These are phyloP conservation scores for Decorospora gaudefroyi DNA, from an alignment of 2,329 filamentous ascomycete genomes.

Conservation along the genomic window DNA sequence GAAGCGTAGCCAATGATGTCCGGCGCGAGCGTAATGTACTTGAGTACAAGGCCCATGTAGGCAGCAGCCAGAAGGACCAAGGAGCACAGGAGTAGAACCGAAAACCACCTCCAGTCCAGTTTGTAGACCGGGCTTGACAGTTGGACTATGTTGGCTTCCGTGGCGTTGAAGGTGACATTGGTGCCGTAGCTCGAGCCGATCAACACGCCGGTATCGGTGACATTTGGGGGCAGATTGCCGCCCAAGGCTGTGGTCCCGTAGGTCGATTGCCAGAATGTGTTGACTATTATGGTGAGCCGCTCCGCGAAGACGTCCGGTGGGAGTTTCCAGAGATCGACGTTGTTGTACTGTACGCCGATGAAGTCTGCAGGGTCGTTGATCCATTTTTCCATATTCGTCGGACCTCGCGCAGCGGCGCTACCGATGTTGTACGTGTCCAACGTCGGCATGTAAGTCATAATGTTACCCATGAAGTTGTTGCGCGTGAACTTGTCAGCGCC, in stretches of 20 bases:
- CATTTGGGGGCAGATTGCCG: slow-evolving; percentile 27
- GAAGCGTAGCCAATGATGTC: slow-evolving; percentile 30
- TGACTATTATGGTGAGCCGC: slow-evolving; percentile 33
- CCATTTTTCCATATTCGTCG: slow-evolving; percentile 31
- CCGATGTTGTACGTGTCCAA: slow-evolving; percentile 26
- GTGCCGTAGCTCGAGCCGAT: background rate
- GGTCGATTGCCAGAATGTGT: slow-evolving; percentile 37
- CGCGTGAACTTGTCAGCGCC: slow-evolving; percentile 16
- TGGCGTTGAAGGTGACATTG: slow-evolving; percentile 24
- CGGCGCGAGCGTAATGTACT: slow-evolving; percentile 36
- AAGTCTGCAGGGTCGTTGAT: slow-evolving; percentile 18
- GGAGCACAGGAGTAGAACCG: slow-evolving; percentile 28
- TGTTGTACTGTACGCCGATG: slow-evolving; percentile 21
- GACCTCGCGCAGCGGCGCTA: slow-evolving; percentile 14
- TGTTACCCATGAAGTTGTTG: slow-evolving; percentile 7
- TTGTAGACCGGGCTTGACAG: slow-evolving; percentile 19
- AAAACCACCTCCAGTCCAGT: slow-evolving; percentile 37
- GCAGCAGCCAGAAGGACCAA: slow-evolving; percentile 31
- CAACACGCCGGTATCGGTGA: slow-evolving; percentile 18
- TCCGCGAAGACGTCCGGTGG: slow-evolving; percentile 23
- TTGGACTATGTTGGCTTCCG: slow-evolving; percentile 10
- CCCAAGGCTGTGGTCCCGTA: slow-evolving; percentile 31
- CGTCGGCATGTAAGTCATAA: slow-evolving; percentile 17
- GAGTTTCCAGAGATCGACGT: slow-evolving; percentile 28
- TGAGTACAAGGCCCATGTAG: slow-evolving; percentile 33